Evolutionary conservation across 495 filamentous ascomycete genomes (phyloP).

Genomic region (Beverwykella pulmonaria): DNA sequence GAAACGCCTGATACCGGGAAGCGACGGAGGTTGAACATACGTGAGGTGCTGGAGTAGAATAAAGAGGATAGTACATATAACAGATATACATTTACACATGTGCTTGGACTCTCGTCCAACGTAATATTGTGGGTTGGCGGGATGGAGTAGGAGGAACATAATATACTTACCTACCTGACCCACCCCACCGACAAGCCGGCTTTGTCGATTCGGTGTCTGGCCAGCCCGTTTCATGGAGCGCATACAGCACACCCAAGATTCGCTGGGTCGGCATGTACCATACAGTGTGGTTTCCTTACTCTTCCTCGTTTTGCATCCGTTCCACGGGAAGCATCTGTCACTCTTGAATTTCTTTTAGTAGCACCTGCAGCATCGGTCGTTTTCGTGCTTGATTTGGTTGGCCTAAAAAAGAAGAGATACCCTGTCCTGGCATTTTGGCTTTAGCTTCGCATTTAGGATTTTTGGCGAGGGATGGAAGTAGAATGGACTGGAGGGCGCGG

Average conservation of each 20-base stretch:
- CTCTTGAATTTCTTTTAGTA: conserved; percentile 8
- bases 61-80: conserved; percentile 6
- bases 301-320: not conserved
- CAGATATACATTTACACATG: conserved; percentile 1
- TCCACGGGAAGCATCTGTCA: conserved; percentile 12
- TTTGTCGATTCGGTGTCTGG: conserved; percentile 16
- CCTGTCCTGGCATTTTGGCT: conserved; percentile 6
- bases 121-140: conserved; percentile 1
- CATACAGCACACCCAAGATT: conserved; percentile 7
- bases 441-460: not conserved
- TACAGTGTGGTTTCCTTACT: not conserved
- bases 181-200: conserved; percentile 28
- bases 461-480: not conserved
- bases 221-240: not conserved
- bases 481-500: not conserved
- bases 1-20: conserved; percentile 38
- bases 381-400: not conserved
- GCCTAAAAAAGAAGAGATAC: conserved; percentile 12
- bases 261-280: conserved; percentile 2
- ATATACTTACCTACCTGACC: not conserved
- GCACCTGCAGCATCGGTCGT: not conserved
- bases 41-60: conserved; percentile 36
- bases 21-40: conserved; percentile 40
- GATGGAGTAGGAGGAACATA: not conserved
- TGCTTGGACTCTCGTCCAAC: not conserved